phyloP scores from a whole-genome alignment of 2,329 filamentous ascomycete species.

The Claviceps arundinis region DNA sequence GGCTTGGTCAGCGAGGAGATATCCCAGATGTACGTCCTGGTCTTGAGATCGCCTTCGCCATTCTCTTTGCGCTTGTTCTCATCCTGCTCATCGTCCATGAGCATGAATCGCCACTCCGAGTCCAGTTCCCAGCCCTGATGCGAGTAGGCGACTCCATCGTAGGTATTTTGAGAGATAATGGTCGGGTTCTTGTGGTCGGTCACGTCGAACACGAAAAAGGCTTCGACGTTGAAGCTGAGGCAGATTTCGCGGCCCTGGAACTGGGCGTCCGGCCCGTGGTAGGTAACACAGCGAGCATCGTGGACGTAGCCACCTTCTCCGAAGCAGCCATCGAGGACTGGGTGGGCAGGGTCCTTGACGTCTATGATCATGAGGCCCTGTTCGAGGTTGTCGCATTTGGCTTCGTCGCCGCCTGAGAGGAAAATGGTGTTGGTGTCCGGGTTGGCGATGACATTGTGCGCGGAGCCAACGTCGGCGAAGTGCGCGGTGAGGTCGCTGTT shows the following conservation, averaged over 20 bases:
- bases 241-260: slow-evolving; percentile 32
- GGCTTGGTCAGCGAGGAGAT: slow-evolving; percentile 26
- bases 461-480: slow-evolving; percentile 23
- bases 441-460: slow-evolving; percentile 33
- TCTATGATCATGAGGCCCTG: slow-evolving; percentile 42
- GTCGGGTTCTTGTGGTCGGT: slow-evolving; percentile 30
- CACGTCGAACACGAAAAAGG: slow-evolving; percentile 30
- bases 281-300: slow-evolving; percentile 39
- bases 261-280: slow-evolving; percentile 31
- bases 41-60: slow-evolving; percentile 17
- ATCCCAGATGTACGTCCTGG: slow-evolving; percentile 36
- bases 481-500: slow-evolving; percentile 19
- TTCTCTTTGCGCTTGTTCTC: slow-evolving; percentile 27
- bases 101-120: slow-evolving; percentile 25
- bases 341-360: slow-evolving; percentile 35
- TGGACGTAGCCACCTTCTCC: slow-evolving; percentile 37
- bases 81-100: slow-evolving; percentile 41
- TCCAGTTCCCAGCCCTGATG: slow-evolving; percentile 42
- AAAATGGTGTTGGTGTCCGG: slow-evolving; percentile 26
- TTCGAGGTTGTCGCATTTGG: slow-evolving; percentile 20
- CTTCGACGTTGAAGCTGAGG: slow-evolving; percentile 38
- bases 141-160: slow-evolving; percentile 37
- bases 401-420: slow-evolving; percentile 25
- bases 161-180: slow-evolving; percentile 37
- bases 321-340: slow-evolving; percentile 36